Evolutionary conservation across 1,284 basidiomycete species (phyloP), one percentile per base, ranked within the genome.

Genomic region (Irpex rosettiformis): DNA sequence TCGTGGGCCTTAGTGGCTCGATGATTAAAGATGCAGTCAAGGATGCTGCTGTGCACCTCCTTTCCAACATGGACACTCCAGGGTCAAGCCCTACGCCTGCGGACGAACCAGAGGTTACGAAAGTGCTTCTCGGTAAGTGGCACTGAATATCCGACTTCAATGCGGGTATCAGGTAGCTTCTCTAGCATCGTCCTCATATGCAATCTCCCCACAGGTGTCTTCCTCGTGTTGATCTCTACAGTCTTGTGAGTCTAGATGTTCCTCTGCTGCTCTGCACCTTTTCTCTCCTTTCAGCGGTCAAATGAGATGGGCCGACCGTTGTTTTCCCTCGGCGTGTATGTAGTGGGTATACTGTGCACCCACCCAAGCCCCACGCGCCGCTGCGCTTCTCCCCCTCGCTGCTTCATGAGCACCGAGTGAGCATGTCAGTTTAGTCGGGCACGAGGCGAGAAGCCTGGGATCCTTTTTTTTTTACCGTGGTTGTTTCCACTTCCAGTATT

Each of bases 151-250:
- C 16, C 28, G 29, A 54, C 37, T 45, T 48, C 29, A 28, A 58
- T 24, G 27, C 45, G 45, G 57, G 53, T 29, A 21, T 47, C 27
- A 55, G n/a, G 47, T 6, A 29, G 21, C 27, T 52, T 59, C 55
- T 59, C 40, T 64, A 56, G 58, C 62, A 47, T 29, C 28, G 27
- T 45, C 37, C 40, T 37, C 54, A n/a, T 30, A 13, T 28, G 42
- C 27, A n/a, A 25, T 56, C 27, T 21, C 11, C n/a, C 16, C 40
- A 42, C 55, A 89, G 87, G 97, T 58, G 88, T 99, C 33, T 85
- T 93, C 69, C 89, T 99, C 70, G 85, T 99, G 58, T 78, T 98
- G 42, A 95, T 97, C 69, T 96, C 97, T n/a, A 97, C 99, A 75
- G 77, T 98, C 62, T 99, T 96, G 92, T 93, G 69, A 78, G 90